phyloP scores from a whole-genome alignment of 805 yeast species.

The Candida railenensis region DNA sequence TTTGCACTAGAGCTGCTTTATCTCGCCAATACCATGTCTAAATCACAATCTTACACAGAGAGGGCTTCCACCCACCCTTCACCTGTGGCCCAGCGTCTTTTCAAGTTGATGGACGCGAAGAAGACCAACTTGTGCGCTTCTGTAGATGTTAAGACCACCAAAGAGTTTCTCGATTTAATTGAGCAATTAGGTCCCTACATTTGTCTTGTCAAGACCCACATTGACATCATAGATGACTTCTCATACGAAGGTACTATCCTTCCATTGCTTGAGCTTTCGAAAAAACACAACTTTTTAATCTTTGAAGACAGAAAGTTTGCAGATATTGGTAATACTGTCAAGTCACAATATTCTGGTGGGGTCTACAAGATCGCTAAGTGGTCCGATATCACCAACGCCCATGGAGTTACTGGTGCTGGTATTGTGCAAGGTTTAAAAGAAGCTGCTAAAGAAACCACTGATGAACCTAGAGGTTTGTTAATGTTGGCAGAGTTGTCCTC shows the following conservation, averaged over 20 bases:
- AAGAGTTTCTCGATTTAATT: slow-evolving; percentile 66
- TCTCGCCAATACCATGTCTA: background rate
- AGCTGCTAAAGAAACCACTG: slow-evolving; percentile 69
- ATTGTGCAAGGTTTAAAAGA: slow-evolving; percentile 84
- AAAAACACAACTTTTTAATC: slow-evolving; percentile 83
- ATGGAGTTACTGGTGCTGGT: slow-evolving; percentile 95
- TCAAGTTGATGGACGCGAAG: slow-evolving; percentile 73
- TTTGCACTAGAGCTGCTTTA: no score
- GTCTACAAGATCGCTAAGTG: slow-evolving; percentile 85
- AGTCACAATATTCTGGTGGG: slow-evolving; percentile 89
- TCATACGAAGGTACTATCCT: slow-evolving; percentile 72
- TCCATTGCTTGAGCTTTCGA: slow-evolving; percentile 71
- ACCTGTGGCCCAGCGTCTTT: slow-evolving; percentile 74
- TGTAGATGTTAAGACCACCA: slow-evolving; percentile 80
- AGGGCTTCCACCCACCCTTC: slow-evolving; percentile 74
- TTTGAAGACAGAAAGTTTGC: slow-evolving; percentile 98
- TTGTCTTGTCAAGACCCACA: slow-evolving; percentile 90
- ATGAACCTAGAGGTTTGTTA: slow-evolving; percentile 82
- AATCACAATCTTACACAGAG: slow-evolving; percentile 49
- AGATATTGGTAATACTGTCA: slow-evolving; percentile 96
- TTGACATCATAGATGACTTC: slow-evolving; percentile 90
- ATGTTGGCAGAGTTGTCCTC: slow-evolving; percentile 96
- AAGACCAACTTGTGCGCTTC: slow-evolving; percentile 92
- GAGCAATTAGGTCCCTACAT: slow-evolving; percentile 89
- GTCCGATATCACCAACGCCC: slow-evolving; percentile 98